Evolutionary conservation across 2,329 filamentous ascomycete species (phyloP).

Genomic region (Rasamsonia emersonii): DNA sequence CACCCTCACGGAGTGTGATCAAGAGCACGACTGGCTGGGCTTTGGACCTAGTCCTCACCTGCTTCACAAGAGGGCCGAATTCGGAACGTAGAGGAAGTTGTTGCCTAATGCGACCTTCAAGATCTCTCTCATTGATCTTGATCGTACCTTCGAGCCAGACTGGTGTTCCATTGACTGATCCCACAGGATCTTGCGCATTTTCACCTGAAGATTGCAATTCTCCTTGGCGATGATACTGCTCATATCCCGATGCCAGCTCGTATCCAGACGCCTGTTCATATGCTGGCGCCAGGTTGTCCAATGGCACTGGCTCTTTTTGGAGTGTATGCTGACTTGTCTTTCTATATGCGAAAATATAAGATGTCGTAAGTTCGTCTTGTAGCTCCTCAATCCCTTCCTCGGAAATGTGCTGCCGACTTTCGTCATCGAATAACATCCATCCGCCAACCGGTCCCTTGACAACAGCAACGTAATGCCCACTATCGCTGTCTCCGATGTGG

Average conservation of each 20-base stretch:
- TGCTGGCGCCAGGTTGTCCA: too few relatives aligned
- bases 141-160: conserved; percentile 7
- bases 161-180: not conserved
- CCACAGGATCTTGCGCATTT: too few relatives aligned
- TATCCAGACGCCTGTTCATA: too few relatives aligned
- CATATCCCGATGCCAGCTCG: conserved; percentile 3
- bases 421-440: conserved; percentile 15
- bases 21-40: conserved; percentile 8
- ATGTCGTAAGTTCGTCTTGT: conserved; percentile 1
- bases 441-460: conserved; percentile 12
- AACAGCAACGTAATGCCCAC: conserved; percentile 17
- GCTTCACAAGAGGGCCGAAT: conserved; percentile 5
- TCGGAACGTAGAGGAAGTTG: conserved; percentile 5
- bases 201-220: too few relatives aligned
- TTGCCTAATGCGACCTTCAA: conserved; percentile 9
- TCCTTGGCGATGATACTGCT: not conserved
- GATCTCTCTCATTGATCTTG: conserved; percentile 4
- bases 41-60: conserved; percentile 7
- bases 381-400: not conserved
- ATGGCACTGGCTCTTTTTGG: too few relatives aligned
- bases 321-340: too few relatives aligned
- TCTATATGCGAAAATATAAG: conserved; percentile 16
- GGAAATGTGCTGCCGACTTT: not conserved
- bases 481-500: conserved; percentile 8
- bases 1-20: conserved; percentile 6